Percentiles rank a stretch among this genome's conserved stretches.
phyloP scores from a whole-genome alignment of 208 protist genomes.

The Leishmania aethiopica region DNA sequence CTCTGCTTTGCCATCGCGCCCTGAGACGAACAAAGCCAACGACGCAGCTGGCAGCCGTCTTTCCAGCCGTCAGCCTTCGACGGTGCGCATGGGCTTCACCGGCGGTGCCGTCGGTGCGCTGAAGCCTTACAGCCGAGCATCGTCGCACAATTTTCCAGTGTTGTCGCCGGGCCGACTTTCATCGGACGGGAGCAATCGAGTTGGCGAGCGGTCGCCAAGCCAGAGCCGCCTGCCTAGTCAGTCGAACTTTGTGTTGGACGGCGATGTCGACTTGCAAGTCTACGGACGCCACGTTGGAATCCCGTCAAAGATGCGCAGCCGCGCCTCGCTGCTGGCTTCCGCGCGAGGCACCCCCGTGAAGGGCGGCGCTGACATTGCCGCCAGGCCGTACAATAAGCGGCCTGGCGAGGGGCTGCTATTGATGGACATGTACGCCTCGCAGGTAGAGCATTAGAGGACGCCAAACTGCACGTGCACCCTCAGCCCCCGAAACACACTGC shows the following conservation, averaged over 20 bases:
- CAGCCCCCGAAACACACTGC: not conserved
- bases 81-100: not conserved
- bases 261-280: slow-evolving; percentile 22
- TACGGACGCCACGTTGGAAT: slow-evolving; percentile 24
- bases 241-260: slow-evolving; percentile 12
- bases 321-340: slow-evolving; percentile 22
- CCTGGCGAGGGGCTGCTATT: not conserved
- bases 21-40: not conserved
- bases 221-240: not conserved
- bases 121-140: not conserved
- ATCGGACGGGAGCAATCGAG: not conserved
- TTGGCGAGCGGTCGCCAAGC: not conserved
- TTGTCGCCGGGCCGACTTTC: not conserved
- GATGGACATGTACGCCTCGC: not conserved
- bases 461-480: not conserved
- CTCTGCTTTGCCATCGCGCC: not conserved
- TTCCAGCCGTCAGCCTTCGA: slow-evolving; percentile 4
- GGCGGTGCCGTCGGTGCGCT: not conserved
- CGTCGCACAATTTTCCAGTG: not conserved
- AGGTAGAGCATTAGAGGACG: not conserved
- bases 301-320: slow-evolving; percentile 17
- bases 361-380: slow-evolving; percentile 4
- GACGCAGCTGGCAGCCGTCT: not conserved
- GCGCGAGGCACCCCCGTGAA: not conserved
- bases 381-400: slow-evolving; percentile 1